Percentiles rank a stretch among this genome's conserved stretches.
These are phyloP conservation scores for Puccinia polysora DNA, from an alignment of 1,284 basidiomycete genomes.

Conservation along the genomic window DNA sequence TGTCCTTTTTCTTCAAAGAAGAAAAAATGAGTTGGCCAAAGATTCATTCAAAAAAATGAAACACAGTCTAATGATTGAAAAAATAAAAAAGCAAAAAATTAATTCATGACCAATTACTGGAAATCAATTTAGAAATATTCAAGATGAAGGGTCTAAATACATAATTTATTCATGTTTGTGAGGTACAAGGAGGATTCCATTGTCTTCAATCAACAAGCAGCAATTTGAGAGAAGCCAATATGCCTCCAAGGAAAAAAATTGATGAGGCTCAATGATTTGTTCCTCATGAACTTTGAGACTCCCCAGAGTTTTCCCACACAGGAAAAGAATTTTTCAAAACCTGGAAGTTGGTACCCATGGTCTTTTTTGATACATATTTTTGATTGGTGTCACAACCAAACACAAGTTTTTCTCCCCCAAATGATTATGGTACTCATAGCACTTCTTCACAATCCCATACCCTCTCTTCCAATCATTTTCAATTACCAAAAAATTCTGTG, in stretches of 20 bases:
- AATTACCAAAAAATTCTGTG: too few relatives aligned
- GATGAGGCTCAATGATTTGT: too few relatives aligned
- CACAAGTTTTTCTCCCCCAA: neutral
- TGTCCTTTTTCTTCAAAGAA: too few relatives aligned
- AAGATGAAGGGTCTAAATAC: too few relatives aligned
- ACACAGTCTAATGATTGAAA: too few relatives aligned
- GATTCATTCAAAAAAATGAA: too few relatives aligned
- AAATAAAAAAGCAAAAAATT: neutral
- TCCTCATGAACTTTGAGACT: neutral
- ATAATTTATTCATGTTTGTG: neutral
- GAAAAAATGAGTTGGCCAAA: too few relatives aligned
- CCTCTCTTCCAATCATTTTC: too few relatives aligned
- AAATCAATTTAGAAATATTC: neutral
- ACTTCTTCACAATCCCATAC: too few relatives aligned
- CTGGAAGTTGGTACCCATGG: neutral
- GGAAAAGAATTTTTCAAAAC: neutral
- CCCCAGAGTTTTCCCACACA: neutral
- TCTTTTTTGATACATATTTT: neutral
- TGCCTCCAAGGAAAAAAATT: too few relatives aligned
- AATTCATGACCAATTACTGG: neutral
- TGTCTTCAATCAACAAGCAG: neutral
- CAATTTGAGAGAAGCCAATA: too few relatives aligned
- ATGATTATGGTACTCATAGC: too few relatives aligned
- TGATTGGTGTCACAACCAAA: neutral
- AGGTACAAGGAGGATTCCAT: neutral